Base-by-base conservation (phyloP, 2,329 filamentous ascomycete genomes). In the Penicillium concentricum region DNA sequence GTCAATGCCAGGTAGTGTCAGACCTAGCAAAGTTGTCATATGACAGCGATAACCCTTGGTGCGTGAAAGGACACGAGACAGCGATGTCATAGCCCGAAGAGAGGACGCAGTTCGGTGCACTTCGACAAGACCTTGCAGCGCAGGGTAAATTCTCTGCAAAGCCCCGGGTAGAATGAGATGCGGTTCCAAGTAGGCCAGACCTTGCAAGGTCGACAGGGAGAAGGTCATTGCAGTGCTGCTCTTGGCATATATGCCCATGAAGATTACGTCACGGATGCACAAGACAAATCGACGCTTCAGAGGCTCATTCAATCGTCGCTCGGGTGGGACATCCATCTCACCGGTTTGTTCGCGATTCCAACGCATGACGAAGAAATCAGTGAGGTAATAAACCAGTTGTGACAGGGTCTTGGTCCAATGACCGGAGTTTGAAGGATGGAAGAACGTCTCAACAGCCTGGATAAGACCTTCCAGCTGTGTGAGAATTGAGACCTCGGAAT, bases 171-270 rank as follows among this genome's bases (percentile, higher is more conserved):
- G 81, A 57, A 99, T 93, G 65, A 97, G 80, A 65, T 91, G 87
- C 0, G 94, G 95, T 72, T 99, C 93, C 44, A 99, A 81, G 67
- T 89, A 97, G 2, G 94, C 90, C 52, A 99, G 79, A 53, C 90
- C 90, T 72, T 97, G 93, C 48, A 99, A 81, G 1, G 93, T 91
- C 48, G 90, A 92, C 62, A 97, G 86, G 62, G 93, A 96, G 78
- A 92, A 96, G 73, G 89, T 92, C 71, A 96, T 92, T 3, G 94
- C 88, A 48, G 92, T 92, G 56, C 87, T 88, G 73, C 92, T 96
- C 81, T 99, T 99, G 52, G 92, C 90, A 73, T 97, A 99, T 48
- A 99, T 88, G 28, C 94, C 94, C 92, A 99, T 97, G 74, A 97
- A 99, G 5, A 92, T 91, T 46, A 97, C 93, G 63, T 99, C 94